Base-by-base conservation (phyloP, 331 rosid species). In the Malus hybrid region DNA sequence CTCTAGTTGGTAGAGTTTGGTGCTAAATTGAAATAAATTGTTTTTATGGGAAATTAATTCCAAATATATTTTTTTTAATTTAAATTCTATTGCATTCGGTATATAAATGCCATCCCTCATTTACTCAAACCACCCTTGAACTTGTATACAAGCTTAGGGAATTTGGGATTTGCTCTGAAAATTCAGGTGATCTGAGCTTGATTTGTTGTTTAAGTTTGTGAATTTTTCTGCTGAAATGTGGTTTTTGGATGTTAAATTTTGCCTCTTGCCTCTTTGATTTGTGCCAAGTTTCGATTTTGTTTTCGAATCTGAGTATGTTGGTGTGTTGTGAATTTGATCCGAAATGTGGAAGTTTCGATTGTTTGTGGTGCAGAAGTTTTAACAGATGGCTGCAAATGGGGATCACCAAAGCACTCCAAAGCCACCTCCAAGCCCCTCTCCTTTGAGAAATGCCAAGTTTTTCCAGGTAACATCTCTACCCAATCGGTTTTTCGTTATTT, bases 401-500 rank as follows among this genome's bases (percentile, higher is more conserved):
- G 80, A 63, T 48, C 65, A 42, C 29, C 62, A 77, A 73, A 72
- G 52, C 24, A 59, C 88, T 33, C 6, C 81, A 56, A 87, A 87
- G 15, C 88, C 87, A 60, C 91, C 91, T 15, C 91, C 91, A 68
- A 71, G 64, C 55, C 91, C 91, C 61, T 87, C 91, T 52, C 91
- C 91, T 62, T 24, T 87, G 64, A 87, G 91, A 76, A 84, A 74
- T 80, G 86, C 91, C 77, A 87, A 87, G 62, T 87, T 87, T 65
- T 87, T 87, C 48, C 91, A 87, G 91, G 91, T 87, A 80, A 13
- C 73, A 8, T 75, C 57, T 57, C 32, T n/a, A 3, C 0, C 12
- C 59, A 55, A 7, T 52, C 7, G 10, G 19, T 36, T 65, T 16
- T 9, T 33, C 70, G 61, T 29, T 13, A 6, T 56, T 63, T 56